These are phyloP conservation scores for Pleurozium schreberi DNA, from an alignment of 225 moss, liverwort and hornwort species.

Conservation along the genomic window DNA sequence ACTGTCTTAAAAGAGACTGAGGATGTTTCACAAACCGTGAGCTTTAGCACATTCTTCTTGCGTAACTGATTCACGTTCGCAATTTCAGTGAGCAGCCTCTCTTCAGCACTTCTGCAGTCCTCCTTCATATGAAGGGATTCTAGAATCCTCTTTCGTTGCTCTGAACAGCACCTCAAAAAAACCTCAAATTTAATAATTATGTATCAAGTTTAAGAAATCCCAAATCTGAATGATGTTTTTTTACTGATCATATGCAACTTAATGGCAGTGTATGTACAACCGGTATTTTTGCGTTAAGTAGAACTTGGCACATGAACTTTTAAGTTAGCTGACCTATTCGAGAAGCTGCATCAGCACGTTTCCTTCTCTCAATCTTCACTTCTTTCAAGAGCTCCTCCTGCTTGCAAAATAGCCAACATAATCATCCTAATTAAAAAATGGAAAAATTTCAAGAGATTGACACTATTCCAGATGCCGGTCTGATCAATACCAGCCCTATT, in stretches of 20 bases:
- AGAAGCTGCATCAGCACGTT: conserved; percentile 10
- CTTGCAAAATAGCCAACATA: not conserved
- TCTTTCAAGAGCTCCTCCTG: conserved; percentile 42
- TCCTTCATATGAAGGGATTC: not conserved
- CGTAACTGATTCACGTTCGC: conserved; percentile 23
- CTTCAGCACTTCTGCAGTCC: not conserved
- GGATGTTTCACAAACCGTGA: conserved; percentile 22
- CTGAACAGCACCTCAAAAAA: not conserved
- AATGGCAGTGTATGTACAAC: not conserved
- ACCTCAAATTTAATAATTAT: too few relatives aligned
- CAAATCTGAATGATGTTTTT: too few relatives aligned
- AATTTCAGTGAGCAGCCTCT: not conserved
- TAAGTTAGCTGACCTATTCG: conserved; percentile 21
- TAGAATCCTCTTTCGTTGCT: not conserved
- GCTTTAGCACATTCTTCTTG: conserved; percentile 26
- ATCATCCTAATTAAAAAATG: too few relatives aligned
- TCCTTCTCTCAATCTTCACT: conserved; percentile 31
- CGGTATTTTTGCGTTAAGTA: not conserved
- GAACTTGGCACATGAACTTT: not conserved
- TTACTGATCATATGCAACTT: not conserved
- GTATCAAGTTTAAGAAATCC: not conserved
- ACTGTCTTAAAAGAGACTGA: not conserved
- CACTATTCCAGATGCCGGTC: not conserved
- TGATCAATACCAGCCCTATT: not conserved
- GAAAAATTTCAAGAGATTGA: not conserved